Evolutionary conservation across 345 rosid genomes (phyloP).

Genomic region (Syzygium oleosum): DNA sequence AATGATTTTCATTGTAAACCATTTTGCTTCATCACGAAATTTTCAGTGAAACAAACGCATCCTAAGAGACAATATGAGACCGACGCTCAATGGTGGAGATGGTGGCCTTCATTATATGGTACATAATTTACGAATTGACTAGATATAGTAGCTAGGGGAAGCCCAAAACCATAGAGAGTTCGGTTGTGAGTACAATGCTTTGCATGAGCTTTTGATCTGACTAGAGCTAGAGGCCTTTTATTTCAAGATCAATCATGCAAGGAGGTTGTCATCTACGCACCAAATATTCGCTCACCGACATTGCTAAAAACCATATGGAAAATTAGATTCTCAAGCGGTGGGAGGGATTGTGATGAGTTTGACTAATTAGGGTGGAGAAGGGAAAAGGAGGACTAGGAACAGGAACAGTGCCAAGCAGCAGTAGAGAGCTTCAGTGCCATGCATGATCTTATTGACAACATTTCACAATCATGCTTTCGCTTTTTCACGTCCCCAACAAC

Average conservation of each 20-base stretch:
- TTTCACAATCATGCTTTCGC: neutral
- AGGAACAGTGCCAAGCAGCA: neutral
- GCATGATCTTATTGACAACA: neutral
- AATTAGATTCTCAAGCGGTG: neutral
- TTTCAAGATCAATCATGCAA: neutral
- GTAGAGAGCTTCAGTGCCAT: neutral
- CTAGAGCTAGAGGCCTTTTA: neutral
- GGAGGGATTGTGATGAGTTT: neutral
- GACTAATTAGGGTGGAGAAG: neutral
- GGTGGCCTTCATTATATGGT: neutral
- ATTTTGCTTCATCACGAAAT: no score
- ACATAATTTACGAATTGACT: neutral
- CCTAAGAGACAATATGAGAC: neutral
- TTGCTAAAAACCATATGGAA: neutral
- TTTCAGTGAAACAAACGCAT: no score
- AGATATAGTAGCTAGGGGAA: neutral
- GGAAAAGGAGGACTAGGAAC: neutral
- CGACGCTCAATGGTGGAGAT: neutral
- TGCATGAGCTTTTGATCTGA: neutral
- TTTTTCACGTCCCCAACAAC: neutral
- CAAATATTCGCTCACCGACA: neutral
- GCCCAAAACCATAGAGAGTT: neutral
- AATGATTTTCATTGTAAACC: no score
- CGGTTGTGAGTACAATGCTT: neutral
- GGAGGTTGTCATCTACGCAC: neutral